Base-by-base conservation (phyloP, 441 rosid genomes). In the Arabidopsis lyrata region DNA sequence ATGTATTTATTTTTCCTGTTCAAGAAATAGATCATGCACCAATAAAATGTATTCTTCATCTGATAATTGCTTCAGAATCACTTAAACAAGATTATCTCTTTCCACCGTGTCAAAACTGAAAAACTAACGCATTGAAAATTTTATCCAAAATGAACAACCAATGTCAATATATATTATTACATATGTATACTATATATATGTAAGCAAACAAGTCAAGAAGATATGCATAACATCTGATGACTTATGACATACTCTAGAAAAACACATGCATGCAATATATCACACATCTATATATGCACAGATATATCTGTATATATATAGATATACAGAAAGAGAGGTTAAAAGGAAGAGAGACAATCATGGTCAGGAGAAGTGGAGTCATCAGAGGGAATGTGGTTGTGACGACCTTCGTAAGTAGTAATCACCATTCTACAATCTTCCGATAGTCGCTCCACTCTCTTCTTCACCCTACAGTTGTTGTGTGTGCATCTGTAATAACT, bases 351-450 rank as follows among this genome's bases (percentile, higher is more conserved):
- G 74, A 89, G 86, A 65, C 89, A 78, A 78, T 92, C 93, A 62
- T 84, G 90, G 50, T 92, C 97, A 11, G 97, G 88, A n/a, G 94
- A 86, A 81, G 82, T 87, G 3, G 97, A 86, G 66, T 92, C 99
- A 72, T 90, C 96, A 29, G 85, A 89, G 6, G 97, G 97, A 72
- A 90, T 76, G 85, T 95, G 99, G 69, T 84, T 90, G 82, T 95
- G 99, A 79, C 99, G 88, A 56, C 99, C 99, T 86, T 95, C 99
- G 20, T 92, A 92, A 14, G 99, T 92, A 11, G 99, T 95, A 48
- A 95, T 95, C 72, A 95, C 99, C 99, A 95, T 95, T 75, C 99
- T 85, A 75, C 97, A 89, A 66, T 95, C 99, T 65, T 95, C 97
- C 11, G 97, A 95, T 29, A 95, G 76, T 66, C 99, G 48, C 76